phyloP scores from a whole-genome alignment of 2,329 filamentous ascomycete species.

The Ophiostoma novo-ulmi region DNA sequence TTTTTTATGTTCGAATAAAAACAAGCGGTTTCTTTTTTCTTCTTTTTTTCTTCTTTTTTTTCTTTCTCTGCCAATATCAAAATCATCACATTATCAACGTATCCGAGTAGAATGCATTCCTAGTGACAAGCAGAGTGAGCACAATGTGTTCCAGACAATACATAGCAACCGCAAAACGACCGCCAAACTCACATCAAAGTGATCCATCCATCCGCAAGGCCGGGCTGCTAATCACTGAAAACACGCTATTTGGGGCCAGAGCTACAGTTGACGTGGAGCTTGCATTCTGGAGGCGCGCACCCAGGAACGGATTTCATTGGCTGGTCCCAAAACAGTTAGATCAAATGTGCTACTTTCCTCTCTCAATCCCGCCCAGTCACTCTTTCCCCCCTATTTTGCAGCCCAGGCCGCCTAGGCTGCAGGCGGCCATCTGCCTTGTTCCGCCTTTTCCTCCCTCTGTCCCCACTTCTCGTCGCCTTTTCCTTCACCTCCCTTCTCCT shows the following conservation, averaged over 20 bases:
- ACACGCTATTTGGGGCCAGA: constrained; percentile 2
- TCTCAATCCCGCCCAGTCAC: neutral
- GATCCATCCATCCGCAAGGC: neutral
- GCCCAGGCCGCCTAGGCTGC: neutral
- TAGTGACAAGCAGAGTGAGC: neutral
- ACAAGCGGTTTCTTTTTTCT: neutral
- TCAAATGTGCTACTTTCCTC: neutral
- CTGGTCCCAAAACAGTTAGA: neutral
- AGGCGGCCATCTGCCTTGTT: neutral
- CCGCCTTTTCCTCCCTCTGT: neutral
- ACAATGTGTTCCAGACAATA: no score
- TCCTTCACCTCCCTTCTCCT: neutral
- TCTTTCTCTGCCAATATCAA: neutral
- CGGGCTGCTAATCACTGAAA: neutral
- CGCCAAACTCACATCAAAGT: neutral
- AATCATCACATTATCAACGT: neutral
- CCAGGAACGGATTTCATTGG: constrained; percentile 4
- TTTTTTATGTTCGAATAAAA: neutral
- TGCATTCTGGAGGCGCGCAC: neutral
- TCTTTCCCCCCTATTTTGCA: neutral
- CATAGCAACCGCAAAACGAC: neutral
- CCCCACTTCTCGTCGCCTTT: constrained; percentile 16
- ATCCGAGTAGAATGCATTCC: neutral
- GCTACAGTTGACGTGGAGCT: constrained; percentile 11
- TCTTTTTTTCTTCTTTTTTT: neutral